These are phyloP conservation scores for Mortierella sp. DNA, from an alignment of 371 early-diverging fungal genomes.

Conservation along the genomic window DNA sequence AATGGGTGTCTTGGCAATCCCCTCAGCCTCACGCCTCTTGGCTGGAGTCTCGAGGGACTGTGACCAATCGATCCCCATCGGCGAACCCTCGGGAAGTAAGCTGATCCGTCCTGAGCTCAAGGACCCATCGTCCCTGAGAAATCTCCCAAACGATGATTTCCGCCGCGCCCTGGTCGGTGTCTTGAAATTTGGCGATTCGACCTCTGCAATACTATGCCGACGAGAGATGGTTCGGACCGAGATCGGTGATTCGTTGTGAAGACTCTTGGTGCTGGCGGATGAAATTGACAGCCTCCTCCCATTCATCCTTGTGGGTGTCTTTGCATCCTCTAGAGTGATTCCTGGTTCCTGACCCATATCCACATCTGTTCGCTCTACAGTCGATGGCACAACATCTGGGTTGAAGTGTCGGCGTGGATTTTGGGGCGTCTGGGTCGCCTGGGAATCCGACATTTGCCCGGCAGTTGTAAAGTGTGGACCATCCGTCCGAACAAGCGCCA, in stretches of 20 bases:
- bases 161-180: conserved; percentile 7
- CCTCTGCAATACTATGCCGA: conserved; percentile 8
- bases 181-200: conserved; percentile 12
- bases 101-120: conserved; percentile 7
- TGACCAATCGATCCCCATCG: conserved; percentile 27
- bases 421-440: not conserved
- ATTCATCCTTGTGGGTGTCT: conserved; percentile 6
- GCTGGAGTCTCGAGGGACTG: conserved; percentile 37
- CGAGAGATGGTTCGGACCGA: not conserved
- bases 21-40: conserved; percentile 4
- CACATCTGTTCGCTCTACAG: not conserved
- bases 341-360: not conserved
- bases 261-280: conserved; percentile 22
- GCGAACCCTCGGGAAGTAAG: not conserved
- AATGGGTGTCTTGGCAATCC: not conserved
- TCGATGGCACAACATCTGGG: not conserved
- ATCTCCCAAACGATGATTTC: not conserved
- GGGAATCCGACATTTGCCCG: not conserved
- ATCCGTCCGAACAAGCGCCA: not conserved
- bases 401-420: not conserved
- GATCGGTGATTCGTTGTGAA: not conserved
- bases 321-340: not conserved
- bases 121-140: not conserved
- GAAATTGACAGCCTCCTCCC: conserved; percentile 22
- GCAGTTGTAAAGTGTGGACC: not conserved